Evolutionary conservation across 768 basidiomycete species (phyloP), one percentile per base, ranked within the genome.

Genomic region (Boletus rubropictus): DNA sequence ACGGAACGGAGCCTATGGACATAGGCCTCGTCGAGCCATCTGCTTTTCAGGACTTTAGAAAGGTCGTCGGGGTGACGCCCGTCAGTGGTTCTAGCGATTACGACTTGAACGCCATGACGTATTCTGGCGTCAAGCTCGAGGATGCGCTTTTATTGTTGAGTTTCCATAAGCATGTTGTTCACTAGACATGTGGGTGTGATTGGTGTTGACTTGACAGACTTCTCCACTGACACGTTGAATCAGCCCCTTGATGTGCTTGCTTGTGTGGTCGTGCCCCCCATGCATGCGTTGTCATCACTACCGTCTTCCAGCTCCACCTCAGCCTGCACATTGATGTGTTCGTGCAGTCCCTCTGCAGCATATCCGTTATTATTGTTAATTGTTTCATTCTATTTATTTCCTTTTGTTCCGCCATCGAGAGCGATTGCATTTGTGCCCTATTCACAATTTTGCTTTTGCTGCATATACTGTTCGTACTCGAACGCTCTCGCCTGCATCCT

Each of bases 61-160:
- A 79, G 56, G 69, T 70, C 27, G 52, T 55, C 18, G 52, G 62
- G 43, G 54, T 66, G 50, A 21, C 54, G 1, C 46, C 52, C 1
- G 45, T 58, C 17, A 22, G 50, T 31, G 55, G 61, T 28, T 12
- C 56, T 22, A 55, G 50, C 27, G 66, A 65, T 31, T 49, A 66
- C 20, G 60, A 56, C 15, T 41, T 55, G 58, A 55, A 52, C 39
- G 58, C 68, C 11, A 46, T 55, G 39, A 65, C 58, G 35, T 74
- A 65, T 50, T 75, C 72, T 48, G 80, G 80, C 39, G 78, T 85
- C 51, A 80, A 74, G 58, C 72, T 86, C 42, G 86, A 88, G 64
- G 86, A 89, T 56, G 86, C 86, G 4, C 66, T 86, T 27, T 66
- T 89, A 33, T 70, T 89, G 42, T 73, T 89, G 52, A 80, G 79